Conservation (phyloP, 2,329 filamentous ascomycete species). For the Tolypocladium nubicola region DNA sequence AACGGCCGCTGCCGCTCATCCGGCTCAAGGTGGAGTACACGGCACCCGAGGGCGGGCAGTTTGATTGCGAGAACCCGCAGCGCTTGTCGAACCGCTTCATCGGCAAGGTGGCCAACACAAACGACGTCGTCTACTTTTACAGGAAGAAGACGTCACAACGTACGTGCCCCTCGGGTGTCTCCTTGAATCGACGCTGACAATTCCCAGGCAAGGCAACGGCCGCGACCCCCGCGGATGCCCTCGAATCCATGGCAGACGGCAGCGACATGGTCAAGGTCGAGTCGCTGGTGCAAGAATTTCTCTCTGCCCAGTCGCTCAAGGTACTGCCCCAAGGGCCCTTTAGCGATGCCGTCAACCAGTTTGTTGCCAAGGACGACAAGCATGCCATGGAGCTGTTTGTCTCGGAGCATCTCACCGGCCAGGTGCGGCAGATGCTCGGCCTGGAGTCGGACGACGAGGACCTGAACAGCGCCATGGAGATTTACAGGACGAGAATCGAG, state of each 20-base stretch:
- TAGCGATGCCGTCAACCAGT: slow-evolving; percentile 84
- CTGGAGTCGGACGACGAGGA: slow-evolving; percentile 56
- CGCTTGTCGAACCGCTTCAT: slow-evolving; percentile 89
- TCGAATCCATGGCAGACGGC: slow-evolving; percentile 37
- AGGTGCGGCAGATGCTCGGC: slow-evolving; percentile 59
- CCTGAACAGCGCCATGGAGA: slow-evolving; percentile 63
- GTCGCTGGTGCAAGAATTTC: slow-evolving; percentile 76
- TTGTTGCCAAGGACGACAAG: slow-evolving; percentile 91
- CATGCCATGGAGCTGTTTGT: slow-evolving; percentile 80
- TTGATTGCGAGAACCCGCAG: slow-evolving; percentile 90
- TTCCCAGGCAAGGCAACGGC: slow-evolving; percentile 19
- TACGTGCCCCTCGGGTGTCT: slow-evolving; percentile 4
- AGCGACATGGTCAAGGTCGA: slow-evolving; percentile 75
- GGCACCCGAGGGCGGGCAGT: slow-evolving; percentile 72
- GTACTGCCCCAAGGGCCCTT: slow-evolving; percentile 90
- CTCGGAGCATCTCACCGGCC: slow-evolving; percentile 56
- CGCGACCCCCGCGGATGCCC: slow-evolving; percentile 52
- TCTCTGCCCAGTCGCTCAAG: slow-evolving; percentile 78
- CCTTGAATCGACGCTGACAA: slow-evolving; percentile 3
- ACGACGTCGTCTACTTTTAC: slow-evolving; percentile 89
- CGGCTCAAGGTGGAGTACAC: slow-evolving; percentile 86
- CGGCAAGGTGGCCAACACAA: slow-evolving; percentile 84
- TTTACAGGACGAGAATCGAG: slow-evolving; percentile 59
- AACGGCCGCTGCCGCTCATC: slow-evolving; percentile 68
- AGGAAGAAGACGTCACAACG: slow-evolving; percentile 64